A percentile compares a stretch with the other conserved stretches of the same genome.
phyloP scores from a whole-genome alignment of 768 basidiomycete species.

The Pilatotrama ljubarskyi region DNA sequence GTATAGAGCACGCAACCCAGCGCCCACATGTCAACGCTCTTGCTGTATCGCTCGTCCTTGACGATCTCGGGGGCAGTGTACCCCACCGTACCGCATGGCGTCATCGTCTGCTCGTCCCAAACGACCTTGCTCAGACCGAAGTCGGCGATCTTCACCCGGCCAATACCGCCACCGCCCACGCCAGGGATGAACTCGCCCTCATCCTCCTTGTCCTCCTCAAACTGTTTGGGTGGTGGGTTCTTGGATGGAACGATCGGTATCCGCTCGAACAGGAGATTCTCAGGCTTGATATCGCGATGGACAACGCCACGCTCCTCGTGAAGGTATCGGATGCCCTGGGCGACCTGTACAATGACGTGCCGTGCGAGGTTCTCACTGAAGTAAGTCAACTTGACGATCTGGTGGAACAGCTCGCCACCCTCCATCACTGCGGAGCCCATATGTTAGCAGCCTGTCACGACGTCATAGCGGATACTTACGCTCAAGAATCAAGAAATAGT shows the following conservation, averaged over 20 bases:
- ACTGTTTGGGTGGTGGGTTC: constrained; percentile 71
- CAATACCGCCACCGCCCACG: constrained; percentile 95
- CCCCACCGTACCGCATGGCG: constrained; percentile 99
- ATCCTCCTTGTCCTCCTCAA: constrained; percentile 98
- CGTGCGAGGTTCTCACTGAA: constrained; percentile 97
- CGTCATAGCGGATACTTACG: constrained; percentile 47
- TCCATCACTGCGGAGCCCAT: constrained; percentile 71
- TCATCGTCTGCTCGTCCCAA: constrained; percentile 99
- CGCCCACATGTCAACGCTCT: constrained; percentile 99
- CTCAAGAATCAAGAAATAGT: constrained; percentile 94
- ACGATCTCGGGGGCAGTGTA: constrained; percentile 99
- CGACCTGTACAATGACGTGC: constrained; percentile 96
- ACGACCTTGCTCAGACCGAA: constrained; percentile 97
- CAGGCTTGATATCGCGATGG: constrained; percentile 98
- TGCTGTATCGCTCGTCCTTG: constrained; percentile 95
- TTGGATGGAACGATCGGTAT: constrained; percentile 92
- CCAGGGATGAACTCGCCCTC: constrained; percentile 95
- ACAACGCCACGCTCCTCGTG: constrained; percentile 98
- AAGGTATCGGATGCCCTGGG: constrained; percentile 89
- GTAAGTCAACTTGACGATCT: constrained; percentile 98
- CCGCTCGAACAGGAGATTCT: constrained; percentile 91
- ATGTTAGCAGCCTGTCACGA: background rate
- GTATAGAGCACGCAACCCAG: constrained; percentile 99
- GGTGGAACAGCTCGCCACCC: constrained; percentile 97
- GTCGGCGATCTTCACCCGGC: constrained; percentile 97